A percentile compares a stretch with the other conserved stretches of the same genome.
Conservation (phyloP, 192 early-diverging fungal species). For the Pilaira anomala region DNA sequence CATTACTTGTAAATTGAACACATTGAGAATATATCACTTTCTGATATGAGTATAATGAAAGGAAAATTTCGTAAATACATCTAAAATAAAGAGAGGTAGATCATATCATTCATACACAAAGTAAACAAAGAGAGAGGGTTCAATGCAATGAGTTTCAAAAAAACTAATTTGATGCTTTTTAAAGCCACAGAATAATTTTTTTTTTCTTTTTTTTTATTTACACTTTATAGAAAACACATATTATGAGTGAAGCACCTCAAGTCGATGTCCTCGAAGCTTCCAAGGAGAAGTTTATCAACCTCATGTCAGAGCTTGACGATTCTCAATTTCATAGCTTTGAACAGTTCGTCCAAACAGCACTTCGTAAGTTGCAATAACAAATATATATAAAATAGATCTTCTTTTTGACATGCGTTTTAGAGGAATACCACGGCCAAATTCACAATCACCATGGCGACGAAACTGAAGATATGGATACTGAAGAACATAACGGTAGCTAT, state of each 20-base stretch:
- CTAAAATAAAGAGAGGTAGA: no score
- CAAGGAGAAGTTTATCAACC: constrained; percentile 31
- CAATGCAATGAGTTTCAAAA: no score
- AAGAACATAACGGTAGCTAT: constrained; percentile 23
- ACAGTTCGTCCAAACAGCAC: constrained; percentile 27
- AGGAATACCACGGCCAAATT: constrained; percentile 32
- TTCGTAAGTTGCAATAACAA: constrained; percentile 4
- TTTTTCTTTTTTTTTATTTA: no score
- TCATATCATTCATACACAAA: no score
- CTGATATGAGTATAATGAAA: no score
- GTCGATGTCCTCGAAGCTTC: constrained; percentile 13
- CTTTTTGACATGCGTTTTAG: constrained; percentile 10
- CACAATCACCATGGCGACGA: constrained; percentile 21
- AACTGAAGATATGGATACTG: constrained; percentile 10
- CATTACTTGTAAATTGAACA: no score
- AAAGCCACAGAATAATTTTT: no score
- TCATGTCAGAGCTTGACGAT: constrained; percentile 28
- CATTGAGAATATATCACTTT: no score
- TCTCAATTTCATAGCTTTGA: constrained; percentile 32
- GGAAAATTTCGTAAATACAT: no score
- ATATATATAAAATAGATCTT: not conserved
- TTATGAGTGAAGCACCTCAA: not conserved
- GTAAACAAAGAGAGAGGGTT: no score
- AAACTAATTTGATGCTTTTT: no score
- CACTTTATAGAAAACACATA: no score